Evolutionary conservation across 176 grass and related monocot species (phyloP).

Genomic region (Bromus sterilis): DNA sequence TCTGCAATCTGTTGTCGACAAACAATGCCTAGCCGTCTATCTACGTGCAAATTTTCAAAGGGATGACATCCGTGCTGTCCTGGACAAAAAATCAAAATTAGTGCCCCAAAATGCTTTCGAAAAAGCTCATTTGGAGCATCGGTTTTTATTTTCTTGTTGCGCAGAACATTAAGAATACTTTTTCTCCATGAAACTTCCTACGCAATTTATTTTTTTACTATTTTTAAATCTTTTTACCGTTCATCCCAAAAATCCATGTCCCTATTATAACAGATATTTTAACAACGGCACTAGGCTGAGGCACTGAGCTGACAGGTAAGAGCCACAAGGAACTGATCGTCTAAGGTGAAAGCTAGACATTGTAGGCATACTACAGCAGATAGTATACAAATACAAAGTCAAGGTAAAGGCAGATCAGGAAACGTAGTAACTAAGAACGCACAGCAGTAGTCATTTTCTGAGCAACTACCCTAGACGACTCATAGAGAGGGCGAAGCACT

Average conservation of each 20-base stretch:
- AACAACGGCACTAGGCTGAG: background rate
- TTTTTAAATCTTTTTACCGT: background rate
- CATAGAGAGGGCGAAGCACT: constrained; percentile 86
- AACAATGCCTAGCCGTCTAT: background rate
- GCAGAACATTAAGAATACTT: background rate
- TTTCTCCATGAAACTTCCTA: background rate
- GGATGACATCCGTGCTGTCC: background rate
- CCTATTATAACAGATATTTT: background rate
- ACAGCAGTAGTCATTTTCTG: constrained; percentile 98
- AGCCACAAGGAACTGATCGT: background rate
- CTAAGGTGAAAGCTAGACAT: background rate
- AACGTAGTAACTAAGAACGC: constrained; percentile 28
- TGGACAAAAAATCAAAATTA: background rate
- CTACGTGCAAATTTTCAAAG: background rate
- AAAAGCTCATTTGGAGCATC: background rate
- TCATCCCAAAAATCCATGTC: background rate
- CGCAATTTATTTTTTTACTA: background rate
- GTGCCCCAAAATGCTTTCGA: background rate
- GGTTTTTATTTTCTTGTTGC: background rate
- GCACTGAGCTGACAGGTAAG: background rate
- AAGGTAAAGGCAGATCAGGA: background rate
- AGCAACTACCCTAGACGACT: constrained; percentile 85
- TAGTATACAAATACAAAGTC: background rate
- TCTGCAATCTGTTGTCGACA: too few relatives aligned
- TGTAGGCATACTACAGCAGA: background rate